Evolutionary conservation across 305 asterid genomes (phyloP), one percentile per base, ranked within the genome.

Genomic region (Fraxinus dipetala): DNA sequence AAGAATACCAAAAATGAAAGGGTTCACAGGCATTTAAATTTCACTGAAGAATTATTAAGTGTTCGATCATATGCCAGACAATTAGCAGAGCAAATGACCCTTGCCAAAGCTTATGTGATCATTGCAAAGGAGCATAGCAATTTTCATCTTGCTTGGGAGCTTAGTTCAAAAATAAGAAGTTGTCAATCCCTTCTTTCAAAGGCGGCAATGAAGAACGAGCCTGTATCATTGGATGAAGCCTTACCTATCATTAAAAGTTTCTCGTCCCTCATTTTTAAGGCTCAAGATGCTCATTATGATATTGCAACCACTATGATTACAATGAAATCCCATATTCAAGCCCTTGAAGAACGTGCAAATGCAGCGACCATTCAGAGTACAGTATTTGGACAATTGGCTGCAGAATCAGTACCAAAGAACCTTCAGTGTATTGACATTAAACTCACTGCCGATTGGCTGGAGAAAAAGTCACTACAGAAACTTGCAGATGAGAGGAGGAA

Each of bases 81-180:
- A 79, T 79, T 90, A 84, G 85, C 87, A 36, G 91, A 90, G 79
- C 91, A 90, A 84, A 87, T 90, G 90, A 87, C 80, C 11, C 91
- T 90, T 16, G 93, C 93, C 84, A 90, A 90, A 86, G 91, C 93
- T 14, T 90, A 88, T 22, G 88, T 87, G 10, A 72, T 90, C 26
- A 86, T 90, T 7, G 90, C 93, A 22, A 90, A 90, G 84, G 93
- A 90, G 80, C 93, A 88, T 36, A 88, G 83, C 72, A 88, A 90
- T 79, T 90, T 90, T 72, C 91, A 84, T 83, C 91, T 90, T 74
- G 93, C 93, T 35, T 90, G 91, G 91, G 90, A 88, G 83, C 90
- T 90, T 8, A 90, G 90, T 78, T 88, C 93, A 18, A 85, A 85
- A 75, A 88, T 90, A 72, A 76, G 93, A 84, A 90, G 81, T 26